A percentile compares a stretch with the other conserved stretches of the same genome.
Conservation (phyloP, 2,329 filamentous ascomycete species). For the Emergomyces orientalis region DNA sequence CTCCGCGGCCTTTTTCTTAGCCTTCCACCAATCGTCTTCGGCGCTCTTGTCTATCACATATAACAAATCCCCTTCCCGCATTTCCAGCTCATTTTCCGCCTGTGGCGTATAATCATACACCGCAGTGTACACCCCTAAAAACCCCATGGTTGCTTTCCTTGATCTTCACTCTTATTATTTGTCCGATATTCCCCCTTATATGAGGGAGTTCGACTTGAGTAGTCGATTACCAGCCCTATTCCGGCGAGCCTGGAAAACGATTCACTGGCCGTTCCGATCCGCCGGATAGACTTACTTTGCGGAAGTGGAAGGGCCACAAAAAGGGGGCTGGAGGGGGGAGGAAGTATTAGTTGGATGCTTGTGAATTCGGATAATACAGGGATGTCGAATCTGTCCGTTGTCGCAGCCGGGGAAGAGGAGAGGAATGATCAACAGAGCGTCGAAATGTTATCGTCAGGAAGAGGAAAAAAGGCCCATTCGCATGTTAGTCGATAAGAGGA, state of each 20-base stretch:
- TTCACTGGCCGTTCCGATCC: neutral
- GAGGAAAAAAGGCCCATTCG: constrained; percentile 6
- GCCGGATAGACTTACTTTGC: neutral
- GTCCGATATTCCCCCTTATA: neutral
- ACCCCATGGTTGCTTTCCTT: constrained; percentile 58
- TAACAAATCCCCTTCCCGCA: constrained; percentile 77
- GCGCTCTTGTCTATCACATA: constrained; percentile 76
- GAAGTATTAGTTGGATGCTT: neutral
- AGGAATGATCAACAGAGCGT: neutral
- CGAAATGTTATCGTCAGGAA: constrained; percentile 7
- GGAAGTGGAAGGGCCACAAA: neutral
- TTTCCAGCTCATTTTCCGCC: constrained; percentile 72
- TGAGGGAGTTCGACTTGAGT: neutral
- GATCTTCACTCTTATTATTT: constrained; percentile 8
- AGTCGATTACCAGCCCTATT: neutral
- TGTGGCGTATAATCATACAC: constrained; percentile 89
- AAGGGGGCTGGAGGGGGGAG: neutral
- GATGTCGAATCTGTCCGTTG: neutral
- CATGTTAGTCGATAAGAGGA: constrained; percentile 1
- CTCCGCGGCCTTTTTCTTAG: constrained; percentile 74
- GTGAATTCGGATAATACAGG: neutral
- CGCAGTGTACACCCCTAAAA: constrained; percentile 82
- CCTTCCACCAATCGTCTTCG: constrained; percentile 88
- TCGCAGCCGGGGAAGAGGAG: neutral
- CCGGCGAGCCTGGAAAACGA: neutral